Percentiles rank a stretch among this genome's conserved stretches.
These are phyloP conservation scores for Lathyrus aphaca DNA, from an alignment of 306 rosid genomes.

Conservation along the genomic window DNA sequence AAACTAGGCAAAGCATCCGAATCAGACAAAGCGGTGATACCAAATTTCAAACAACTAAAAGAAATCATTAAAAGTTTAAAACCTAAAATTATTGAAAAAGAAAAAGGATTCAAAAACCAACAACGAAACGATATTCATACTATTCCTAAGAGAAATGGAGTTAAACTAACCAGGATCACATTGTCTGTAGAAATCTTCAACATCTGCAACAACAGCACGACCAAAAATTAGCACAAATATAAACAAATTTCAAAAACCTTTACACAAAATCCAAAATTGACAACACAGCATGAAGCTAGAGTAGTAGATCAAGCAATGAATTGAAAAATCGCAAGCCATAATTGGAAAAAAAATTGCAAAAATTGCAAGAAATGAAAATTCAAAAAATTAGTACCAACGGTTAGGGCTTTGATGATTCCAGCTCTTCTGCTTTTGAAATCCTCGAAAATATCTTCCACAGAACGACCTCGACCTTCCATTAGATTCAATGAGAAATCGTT, in stretches of 20 bases:
- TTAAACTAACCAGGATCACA: constrained; percentile 75
- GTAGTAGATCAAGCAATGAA: not conserved
- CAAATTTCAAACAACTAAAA: not conserved
- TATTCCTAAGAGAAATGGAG: not conserved
- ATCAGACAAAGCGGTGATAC: not conserved
- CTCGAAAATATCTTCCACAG: constrained; percentile 81
- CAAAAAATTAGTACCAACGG: constrained; percentile 55
- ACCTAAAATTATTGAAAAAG: not conserved
- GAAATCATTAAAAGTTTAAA: constrained; percentile 7
- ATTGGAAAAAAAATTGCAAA: not conserved
- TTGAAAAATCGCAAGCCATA: not conserved
- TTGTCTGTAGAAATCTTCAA: constrained; percentile 67
- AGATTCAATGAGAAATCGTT: not conserved
- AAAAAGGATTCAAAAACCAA: not conserved
- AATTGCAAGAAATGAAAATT: not conserved
- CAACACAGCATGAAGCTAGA: not conserved
- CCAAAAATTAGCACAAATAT: not conserved
- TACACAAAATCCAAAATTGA: not conserved
- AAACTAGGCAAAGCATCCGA: not conserved
- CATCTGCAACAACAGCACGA: constrained; percentile 59
- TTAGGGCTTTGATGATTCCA: constrained; percentile 85
- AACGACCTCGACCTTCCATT: constrained; percentile 64
- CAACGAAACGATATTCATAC: not conserved
- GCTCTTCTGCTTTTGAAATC: constrained; percentile 87
- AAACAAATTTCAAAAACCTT: not conserved